A percentile compares a stretch with the other conserved stretches of the same genome.
Conservation (phyloP, 1,284 basidiomycete species). For the Malassezia furfur region DNA sequence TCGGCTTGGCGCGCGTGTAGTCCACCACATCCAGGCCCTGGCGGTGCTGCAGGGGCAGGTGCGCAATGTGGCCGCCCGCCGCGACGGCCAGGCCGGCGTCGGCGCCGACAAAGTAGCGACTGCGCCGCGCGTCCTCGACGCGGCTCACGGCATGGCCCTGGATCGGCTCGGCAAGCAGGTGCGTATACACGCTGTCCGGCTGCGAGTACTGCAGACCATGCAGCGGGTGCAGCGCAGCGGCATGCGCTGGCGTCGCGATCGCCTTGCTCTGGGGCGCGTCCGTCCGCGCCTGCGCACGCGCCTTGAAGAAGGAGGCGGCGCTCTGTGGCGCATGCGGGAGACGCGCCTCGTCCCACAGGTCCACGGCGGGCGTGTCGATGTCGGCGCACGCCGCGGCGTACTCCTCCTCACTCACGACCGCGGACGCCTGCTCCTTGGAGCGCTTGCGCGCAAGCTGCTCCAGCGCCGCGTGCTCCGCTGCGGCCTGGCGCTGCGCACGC, state of each 20-base stretch:
- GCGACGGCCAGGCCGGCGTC: conserved; percentile 15
- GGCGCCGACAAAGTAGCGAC: conserved; percentile 16
- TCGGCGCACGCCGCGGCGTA: conserved; percentile 20
- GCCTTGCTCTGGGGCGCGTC: conserved; percentile 9
- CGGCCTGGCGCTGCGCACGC: conserved; percentile 19
- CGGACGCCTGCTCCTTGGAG: conserved; percentile 20
- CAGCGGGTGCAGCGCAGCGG: conserved; percentile 28
- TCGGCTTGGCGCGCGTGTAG: conserved; percentile 10
- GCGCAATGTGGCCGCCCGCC: conserved; percentile 11
- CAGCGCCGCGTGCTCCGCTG: conserved; percentile 23
- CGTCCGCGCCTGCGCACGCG: conserved; percentile 20
- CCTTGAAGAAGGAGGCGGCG: conserved; percentile 27
- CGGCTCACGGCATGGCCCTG: conserved; percentile 31
- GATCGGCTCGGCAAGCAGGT: conserved; percentile 26
- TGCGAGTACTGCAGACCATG: conserved; percentile 40
- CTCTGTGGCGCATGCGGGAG: conserved; percentile 20
- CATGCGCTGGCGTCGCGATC: conserved; percentile 21
- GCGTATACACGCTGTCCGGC: conserved; percentile 36
- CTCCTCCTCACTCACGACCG: conserved; percentile 25
- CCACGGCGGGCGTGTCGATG: conserved; percentile 15
- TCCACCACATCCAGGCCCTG: conserved; percentile 16
- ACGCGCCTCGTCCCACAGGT: conserved; percentile 25
- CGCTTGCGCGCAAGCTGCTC: conserved; percentile 19
- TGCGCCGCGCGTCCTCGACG: conserved; percentile 13
- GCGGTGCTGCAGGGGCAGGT: conserved; percentile 17